phyloP scores from a whole-genome alignment of 2,329 filamentous ascomycete species.

The Aspergillus costaricaensis region DNA sequence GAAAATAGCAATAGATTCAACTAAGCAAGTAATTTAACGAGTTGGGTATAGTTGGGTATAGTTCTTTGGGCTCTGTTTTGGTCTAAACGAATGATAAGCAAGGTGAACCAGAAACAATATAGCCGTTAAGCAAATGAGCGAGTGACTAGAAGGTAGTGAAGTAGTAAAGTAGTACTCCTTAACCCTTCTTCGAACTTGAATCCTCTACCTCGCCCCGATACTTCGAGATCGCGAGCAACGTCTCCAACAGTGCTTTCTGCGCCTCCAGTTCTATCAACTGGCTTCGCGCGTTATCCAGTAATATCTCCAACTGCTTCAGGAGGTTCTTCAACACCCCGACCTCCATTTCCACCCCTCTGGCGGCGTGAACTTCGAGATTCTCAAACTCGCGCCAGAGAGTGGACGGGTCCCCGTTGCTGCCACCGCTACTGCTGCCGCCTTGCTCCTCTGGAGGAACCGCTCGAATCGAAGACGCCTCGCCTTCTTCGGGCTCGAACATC shows the following conservation, averaged over 20 bases:
- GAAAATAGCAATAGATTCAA: neutral
- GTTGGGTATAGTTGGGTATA: too few species aligned
- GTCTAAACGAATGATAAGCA: too few species aligned
- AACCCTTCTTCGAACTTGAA: neutral
- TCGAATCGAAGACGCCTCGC: too few species aligned
- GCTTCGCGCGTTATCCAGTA: neutral
- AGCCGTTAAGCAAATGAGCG: too few species aligned
- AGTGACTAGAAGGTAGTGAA: too few species aligned
- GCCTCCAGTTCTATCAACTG: neutral
- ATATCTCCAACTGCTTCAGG: neutral
- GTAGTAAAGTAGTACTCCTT: too few species aligned
- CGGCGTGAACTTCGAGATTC: neutral
- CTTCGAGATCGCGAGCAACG: neutral
- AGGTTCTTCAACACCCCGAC: neutral
- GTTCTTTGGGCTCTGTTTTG: too few species aligned
- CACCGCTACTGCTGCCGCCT: neutral
- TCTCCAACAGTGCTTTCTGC: neutral
- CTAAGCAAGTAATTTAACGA: neutral
- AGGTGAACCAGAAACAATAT: too few species aligned
- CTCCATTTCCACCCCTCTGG: neutral
- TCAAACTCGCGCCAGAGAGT: neutral
- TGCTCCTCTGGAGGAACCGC: neutral
- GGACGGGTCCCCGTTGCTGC: neutral
- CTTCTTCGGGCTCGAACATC: neutral
- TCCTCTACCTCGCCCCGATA: neutral